Conservation (phyloP, 2,329 filamentous ascomycete species). For the Emydomyces testavorans region DNA sequence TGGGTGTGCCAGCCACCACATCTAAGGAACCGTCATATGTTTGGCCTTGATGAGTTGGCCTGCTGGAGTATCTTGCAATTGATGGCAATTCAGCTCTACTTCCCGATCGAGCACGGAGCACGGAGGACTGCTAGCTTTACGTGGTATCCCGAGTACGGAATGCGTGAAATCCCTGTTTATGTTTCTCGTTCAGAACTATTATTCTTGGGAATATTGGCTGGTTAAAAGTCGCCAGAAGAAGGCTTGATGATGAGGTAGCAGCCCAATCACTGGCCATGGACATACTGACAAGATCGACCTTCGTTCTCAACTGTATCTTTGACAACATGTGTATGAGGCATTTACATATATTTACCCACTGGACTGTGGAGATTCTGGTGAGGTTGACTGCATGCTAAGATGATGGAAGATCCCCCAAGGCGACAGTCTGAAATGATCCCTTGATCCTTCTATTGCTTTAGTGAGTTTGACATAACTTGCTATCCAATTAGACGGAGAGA, state of each 20-base stretch:
- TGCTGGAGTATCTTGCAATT: not conserved
- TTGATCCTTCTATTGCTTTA: too few species aligned
- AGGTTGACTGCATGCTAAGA: not conserved
- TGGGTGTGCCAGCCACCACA: not conserved
- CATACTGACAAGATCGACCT: not conserved
- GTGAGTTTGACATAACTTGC: too few species aligned
- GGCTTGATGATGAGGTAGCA: not conserved
- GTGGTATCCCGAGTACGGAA: too few species aligned
- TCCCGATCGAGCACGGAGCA: too few species aligned
- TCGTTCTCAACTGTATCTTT: not conserved
- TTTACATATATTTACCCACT: too few species aligned
- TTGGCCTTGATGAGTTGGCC: slow-evolving; percentile 5
- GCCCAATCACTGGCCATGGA: not conserved
- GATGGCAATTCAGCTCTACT: not conserved
- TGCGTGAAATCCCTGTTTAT: too few species aligned
- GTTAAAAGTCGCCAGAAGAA: too few species aligned
- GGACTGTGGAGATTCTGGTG: not conserved
- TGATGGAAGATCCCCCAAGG: not conserved
- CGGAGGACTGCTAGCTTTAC: not conserved
- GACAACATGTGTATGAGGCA: not conserved
- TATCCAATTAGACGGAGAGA: too few species aligned
- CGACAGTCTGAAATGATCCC: not conserved
- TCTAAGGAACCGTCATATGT: not conserved
- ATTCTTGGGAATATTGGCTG: too few species aligned
- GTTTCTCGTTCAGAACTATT: too few species aligned